These are phyloP conservation scores for Penicillium sp. DNA, from an alignment of 2,329 filamentous ascomycete genomes.

Conservation along the genomic window DNA sequence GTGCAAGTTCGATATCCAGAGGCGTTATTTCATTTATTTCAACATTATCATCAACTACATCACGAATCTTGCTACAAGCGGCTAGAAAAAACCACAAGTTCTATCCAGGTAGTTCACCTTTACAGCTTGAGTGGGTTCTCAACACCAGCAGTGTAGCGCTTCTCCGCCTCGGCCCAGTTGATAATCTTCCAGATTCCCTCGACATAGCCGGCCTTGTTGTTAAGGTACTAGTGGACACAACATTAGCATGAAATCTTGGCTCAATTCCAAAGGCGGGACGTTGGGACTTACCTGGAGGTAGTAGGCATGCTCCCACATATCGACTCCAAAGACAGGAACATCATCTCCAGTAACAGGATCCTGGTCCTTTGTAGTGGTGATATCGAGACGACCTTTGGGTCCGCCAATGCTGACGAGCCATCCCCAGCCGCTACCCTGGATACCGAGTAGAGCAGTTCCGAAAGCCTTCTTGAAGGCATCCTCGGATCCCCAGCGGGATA, in stretches of 20 bases:
- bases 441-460: constrained; percentile 65
- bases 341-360: constrained; percentile 78
- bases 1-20: too few relatives aligned
- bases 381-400: constrained; percentile 63
- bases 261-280: too few relatives aligned
- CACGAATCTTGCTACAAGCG: background rate
- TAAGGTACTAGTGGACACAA: constrained; percentile 71
- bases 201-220: constrained; percentile 92
- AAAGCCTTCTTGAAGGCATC: constrained; percentile 70
- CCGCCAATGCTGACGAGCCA: constrained; percentile 74
- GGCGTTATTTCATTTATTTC: background rate
- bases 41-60: background rate
- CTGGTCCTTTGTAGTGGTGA: constrained; percentile 85
- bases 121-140: constrained; percentile 35
- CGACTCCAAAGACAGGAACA: constrained; percentile 77
- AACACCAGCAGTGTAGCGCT: constrained; percentile 56
- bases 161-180: constrained; percentile 86
- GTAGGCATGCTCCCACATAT: constrained; percentile 95
- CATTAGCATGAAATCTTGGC: background rate
- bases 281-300: constrained; percentile 76
- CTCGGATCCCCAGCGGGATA: constrained; percentile 69
- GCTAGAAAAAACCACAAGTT: background rate
- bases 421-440: constrained; percentile 87
- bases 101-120: background rate
- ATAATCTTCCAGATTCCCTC: constrained; percentile 88